These are phyloP conservation scores for Murraya koenigii DNA, from an alignment of 345 rosid genomes.

Conservation along the genomic window DNA sequence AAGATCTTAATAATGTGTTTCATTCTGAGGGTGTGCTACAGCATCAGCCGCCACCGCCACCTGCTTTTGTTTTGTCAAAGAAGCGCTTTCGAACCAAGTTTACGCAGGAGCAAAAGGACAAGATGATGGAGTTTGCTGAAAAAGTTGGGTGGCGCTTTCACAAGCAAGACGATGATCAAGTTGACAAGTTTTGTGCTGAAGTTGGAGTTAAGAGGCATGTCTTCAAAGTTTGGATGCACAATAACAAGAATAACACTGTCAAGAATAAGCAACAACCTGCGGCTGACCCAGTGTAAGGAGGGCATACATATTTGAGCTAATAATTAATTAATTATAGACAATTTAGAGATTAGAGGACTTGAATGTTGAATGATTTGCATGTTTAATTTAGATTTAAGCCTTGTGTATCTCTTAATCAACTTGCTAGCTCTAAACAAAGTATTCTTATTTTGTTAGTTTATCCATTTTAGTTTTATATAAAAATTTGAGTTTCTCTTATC, in stretches of 20 bases:
- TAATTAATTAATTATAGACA: too few relatives aligned
- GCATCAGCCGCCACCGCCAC: slow-evolving; percentile 33
- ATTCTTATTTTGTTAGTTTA: background rate
- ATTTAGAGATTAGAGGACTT: too few relatives aligned
- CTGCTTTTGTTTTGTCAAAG: slow-evolving; percentile 52
- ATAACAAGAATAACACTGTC: slow-evolving; percentile 54
- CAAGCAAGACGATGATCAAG: slow-evolving; percentile 63
- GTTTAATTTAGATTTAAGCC: background rate
- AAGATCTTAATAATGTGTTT: slow-evolving; percentile 51
- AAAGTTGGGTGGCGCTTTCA: slow-evolving; percentile 76
- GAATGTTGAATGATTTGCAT: too few relatives aligned
- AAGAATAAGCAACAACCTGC: slow-evolving; percentile 41
- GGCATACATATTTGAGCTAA: too few relatives aligned
- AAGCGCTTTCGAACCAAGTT: slow-evolving; percentile 71
- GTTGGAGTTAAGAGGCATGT: slow-evolving; percentile 69
- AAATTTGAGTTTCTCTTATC: background rate
- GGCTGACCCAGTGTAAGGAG: slow-evolving; percentile 3
- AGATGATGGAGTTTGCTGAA: slow-evolving; percentile 77
- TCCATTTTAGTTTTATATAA: background rate
- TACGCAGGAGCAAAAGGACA: slow-evolving; percentile 66
- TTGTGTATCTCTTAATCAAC: background rate
- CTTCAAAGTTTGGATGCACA: slow-evolving; percentile 91
- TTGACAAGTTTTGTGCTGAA: slow-evolving; percentile 58
- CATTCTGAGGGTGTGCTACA: slow-evolving; percentile 38
- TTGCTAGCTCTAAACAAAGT: background rate